phyloP scores from a whole-genome alignment of 257 asterid species.

The Solanum sitiens region DNA sequence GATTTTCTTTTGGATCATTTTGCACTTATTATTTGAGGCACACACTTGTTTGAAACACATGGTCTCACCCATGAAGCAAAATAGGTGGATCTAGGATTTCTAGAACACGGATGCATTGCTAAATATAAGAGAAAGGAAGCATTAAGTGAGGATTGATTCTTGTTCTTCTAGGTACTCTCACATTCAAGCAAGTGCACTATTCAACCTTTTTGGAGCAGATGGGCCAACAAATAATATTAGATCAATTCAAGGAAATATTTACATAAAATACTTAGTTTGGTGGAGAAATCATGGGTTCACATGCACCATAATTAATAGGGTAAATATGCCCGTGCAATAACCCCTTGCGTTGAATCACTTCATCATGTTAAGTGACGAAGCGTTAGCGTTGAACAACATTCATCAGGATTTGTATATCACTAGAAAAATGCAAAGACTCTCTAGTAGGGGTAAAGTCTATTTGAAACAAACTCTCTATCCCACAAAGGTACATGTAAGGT shows the following conservation, averaged over 20 bases:
- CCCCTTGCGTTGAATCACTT: too few relatives aligned
- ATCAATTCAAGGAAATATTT: background rate
- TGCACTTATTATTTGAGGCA: too few relatives aligned
- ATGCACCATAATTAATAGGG: background rate
- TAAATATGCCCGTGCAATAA: too few relatives aligned
- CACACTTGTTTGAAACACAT: too few relatives aligned
- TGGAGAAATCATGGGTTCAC: background rate
- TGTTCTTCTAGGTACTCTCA: background rate
- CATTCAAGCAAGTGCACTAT: background rate
- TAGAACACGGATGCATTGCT: background rate
- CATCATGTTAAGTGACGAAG: too few relatives aligned
- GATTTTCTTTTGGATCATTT: too few relatives aligned
- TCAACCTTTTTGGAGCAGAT: background rate
- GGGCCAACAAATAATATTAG: background rate
- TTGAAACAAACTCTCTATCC: too few relatives aligned
- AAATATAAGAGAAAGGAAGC: background rate
- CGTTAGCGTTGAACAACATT: too few relatives aligned
- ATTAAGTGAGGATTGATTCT: background rate
- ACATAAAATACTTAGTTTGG: background rate
- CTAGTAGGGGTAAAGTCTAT: too few relatives aligned
- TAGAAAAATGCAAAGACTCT: too few relatives aligned
- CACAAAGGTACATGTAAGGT: rapidly evolving
- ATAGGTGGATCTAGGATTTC: background rate
- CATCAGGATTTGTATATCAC: too few relatives aligned
- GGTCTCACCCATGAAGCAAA: too few relatives aligned